Conservation (phyloP, 495 filamentous ascomycete species). For the Podospora conica region DNA sequence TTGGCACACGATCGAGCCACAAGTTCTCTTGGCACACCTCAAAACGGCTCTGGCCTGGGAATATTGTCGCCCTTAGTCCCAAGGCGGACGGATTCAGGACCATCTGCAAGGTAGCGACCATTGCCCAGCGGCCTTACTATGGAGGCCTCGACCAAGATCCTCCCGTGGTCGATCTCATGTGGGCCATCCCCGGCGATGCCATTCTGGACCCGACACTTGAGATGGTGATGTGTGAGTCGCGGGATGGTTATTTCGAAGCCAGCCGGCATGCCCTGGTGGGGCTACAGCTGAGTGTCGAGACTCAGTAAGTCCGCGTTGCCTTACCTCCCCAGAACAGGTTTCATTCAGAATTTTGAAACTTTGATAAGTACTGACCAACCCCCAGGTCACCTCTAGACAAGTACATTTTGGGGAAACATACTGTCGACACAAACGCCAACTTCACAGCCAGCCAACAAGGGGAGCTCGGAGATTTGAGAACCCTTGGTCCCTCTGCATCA, state of each 20-base stretch:
- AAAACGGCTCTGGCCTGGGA: slow-evolving; percentile 62
- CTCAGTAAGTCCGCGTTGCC: slow-evolving; percentile 42
- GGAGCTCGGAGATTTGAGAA: not conserved
- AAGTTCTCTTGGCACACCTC: slow-evolving; percentile 73
- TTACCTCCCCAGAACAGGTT: not conserved
- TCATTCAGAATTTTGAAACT: too few relatives aligned
- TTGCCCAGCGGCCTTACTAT: slow-evolving; percentile 61
- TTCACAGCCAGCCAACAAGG: slow-evolving; percentile 25
- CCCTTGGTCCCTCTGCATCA: not conserved
- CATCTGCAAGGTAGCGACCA: slow-evolving; percentile 62
- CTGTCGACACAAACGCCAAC: slow-evolving; percentile 33
- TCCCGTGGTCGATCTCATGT: slow-evolving; percentile 71
- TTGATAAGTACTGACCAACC: slow-evolving; percentile 1
- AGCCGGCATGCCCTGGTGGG: slow-evolving; percentile 63
- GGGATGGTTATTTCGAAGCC: slow-evolving; percentile 67
- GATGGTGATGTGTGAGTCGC: slow-evolving; percentile 73
- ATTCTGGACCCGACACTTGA: slow-evolving; percentile 62
- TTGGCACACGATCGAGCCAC: slow-evolving; percentile 64
- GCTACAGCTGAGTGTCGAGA: slow-evolving; percentile 61
- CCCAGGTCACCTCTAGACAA: slow-evolving; percentile 28
- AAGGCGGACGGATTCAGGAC: slow-evolving; percentile 56
- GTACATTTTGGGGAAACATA: slow-evolving; percentile 39
- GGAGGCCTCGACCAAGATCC: slow-evolving; percentile 56
- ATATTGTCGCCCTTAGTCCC: slow-evolving; percentile 64
- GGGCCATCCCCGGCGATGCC: slow-evolving; percentile 52